Evolutionary conservation across 2,329 filamentous ascomycete species (phyloP), one percentile per base, ranked within the genome.

Genomic region (Xylariaceae sp.): DNA sequence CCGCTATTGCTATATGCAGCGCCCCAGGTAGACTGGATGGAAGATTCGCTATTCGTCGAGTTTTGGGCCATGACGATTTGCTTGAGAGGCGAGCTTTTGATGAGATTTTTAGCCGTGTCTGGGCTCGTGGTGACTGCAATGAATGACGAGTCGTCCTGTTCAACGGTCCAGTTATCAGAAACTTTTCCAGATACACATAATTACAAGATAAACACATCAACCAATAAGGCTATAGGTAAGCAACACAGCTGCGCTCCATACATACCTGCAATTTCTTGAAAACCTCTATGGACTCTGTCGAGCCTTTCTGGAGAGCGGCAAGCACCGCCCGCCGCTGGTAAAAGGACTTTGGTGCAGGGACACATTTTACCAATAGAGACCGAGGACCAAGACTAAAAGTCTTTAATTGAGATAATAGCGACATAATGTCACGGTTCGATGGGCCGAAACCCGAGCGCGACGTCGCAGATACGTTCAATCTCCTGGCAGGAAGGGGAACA

Each of bases 241-340:
- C 22, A 28, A 28, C 22, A 28, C 7, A 28, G 22, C 22, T 7
- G 7, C 4, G 22, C 22, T 28, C 6, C 19, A 16, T 11, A 39
- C 66, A 45, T 59, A 73, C 73, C 42, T 72, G 66, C 34, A 77
- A 66, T 63, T 71, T 74, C 67, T 75, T 78, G 64, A 84, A 84
- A 34, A 76, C 69, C 39, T 83, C 77, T 42, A 83, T 72, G 2
- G 70, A 66, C 42, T 62, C 54, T 28, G 54, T 48, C 39, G 63
- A 56, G 14, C 54, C 28, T 28, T 51, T 58, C 50, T 81, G 74
- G 18, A 84, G 68, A 28, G 75, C 71, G 41, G 76, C 75, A 33
- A 84, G 68, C 17, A 84, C 71, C 7, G 79, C 79, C 19, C 80
- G 77, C 6, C 81, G 76, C 66, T 84, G 79, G 31, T 73, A 71